A percentile compares a stretch with the other conserved stretches of the same genome.
These are phyloP conservation scores for Oryza meyeriana DNA, from an alignment of 176 grass and related monocot species.

Conservation along the genomic window DNA sequence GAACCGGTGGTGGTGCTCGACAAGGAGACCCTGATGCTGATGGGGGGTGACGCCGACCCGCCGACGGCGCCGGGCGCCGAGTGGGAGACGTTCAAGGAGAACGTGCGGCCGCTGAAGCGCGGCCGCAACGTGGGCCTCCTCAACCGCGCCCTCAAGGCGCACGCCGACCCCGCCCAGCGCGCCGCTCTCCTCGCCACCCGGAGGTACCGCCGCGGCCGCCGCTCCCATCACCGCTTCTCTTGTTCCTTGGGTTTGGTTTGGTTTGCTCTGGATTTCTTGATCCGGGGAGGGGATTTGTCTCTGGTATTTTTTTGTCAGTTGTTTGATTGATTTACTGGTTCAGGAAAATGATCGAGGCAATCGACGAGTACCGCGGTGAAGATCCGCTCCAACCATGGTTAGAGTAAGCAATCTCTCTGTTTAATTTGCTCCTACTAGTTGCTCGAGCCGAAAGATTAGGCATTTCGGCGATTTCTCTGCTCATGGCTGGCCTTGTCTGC, in stretches of 20 bases:
- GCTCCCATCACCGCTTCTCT: not conserved
- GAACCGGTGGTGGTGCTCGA: conserved; percentile 11
- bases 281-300: not conserved
- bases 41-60: conserved; percentile 4
- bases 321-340: conserved; percentile 10
- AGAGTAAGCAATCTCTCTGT: conserved; percentile 49
- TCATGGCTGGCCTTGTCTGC: conserved; percentile 10
- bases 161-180: conserved; percentile 43
- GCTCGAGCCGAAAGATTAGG: not conserved
- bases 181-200: conserved; percentile 54
- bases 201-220: conserved; percentile 25
- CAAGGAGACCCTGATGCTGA: conserved; percentile 31
- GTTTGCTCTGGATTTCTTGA: conserved; percentile 17
- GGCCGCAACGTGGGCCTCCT: conserved; percentile 80
- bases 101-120: conserved; percentile 92
- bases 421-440: conserved; percentile 4
- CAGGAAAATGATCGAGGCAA: conserved; percentile 86
- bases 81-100: conserved; percentile 90
- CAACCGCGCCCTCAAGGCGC: conserved; percentile 70
- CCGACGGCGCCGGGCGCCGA: conserved; percentile 40
- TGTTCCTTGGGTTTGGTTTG: not conserved
- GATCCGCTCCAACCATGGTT: conserved; percentile 92
- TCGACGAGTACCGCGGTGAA: conserved; percentile 71
- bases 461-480: not conserved
- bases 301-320: not conserved